Evolutionary conservation across 306 rosid species (phyloP), one percentile per base, ranked within the genome.

Genomic region (Dalbergia cochinchinensis): DNA sequence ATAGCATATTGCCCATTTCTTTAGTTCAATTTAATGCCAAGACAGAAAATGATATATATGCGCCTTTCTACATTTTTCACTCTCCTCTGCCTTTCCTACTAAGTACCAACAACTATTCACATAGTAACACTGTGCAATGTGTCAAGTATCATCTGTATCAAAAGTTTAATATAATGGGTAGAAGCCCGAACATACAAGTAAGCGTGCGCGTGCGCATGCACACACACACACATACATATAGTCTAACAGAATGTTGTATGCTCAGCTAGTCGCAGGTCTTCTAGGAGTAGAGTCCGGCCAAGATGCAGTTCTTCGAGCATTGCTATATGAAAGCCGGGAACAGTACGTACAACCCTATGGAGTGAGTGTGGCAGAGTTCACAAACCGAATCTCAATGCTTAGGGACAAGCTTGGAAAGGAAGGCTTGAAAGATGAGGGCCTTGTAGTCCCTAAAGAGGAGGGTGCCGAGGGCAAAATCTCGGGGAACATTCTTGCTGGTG

Each of bases 261-360:
- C 9, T 64, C 77, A 92, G 92, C 86, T 90, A 13, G 91, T 90
- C 70, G 92, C 92, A 12, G 97, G 98, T 1, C 97, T 94, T 71
- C 54, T 94, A 31, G 97, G 92, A 3, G 94, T 90, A 61, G 94
- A 94, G 62, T 76, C 95, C 0, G 98, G 98, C 4, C 95, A 94
- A 78, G 94, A 89, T 79, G 97, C 97, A 14, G 89, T 92, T 9
- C 76, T 92, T 19, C 61, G 97, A 69, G 11, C 85, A 47, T 11
- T 83, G 39, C 69, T 92, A 45, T 90, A 90, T 1, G 79, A 82
- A 78, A 85, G 35, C 0, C 54, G 62, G 0, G 1, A 0, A 2
- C 0, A 2, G 44, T 45, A 4, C 16, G 88, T 88, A 39, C 3
- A 0, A 0, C 94, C 94, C 0, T 92, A 92, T 69, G 82, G 73